These are phyloP conservation scores for Pelargonium cotyledonis DNA, from an alignment of 441 rosid species.

Conservation along the genomic window DNA sequence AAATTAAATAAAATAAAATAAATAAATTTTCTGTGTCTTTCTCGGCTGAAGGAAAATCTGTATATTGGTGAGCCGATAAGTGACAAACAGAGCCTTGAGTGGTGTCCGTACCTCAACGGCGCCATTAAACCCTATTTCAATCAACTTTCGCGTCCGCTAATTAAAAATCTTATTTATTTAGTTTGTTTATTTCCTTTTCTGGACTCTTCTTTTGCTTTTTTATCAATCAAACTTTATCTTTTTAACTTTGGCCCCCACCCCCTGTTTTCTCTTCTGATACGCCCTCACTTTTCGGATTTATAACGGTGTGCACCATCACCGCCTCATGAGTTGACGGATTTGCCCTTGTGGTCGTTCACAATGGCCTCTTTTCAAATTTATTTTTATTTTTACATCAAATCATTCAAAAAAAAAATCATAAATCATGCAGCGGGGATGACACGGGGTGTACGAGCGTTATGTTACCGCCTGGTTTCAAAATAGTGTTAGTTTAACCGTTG, in stretches of 20 bases:
- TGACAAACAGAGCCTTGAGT: conserved; percentile 39
- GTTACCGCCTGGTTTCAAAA: too few relatives aligned
- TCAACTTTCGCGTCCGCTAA: conserved; percentile 47
- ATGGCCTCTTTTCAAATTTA: too few relatives aligned
- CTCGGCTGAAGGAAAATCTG: conserved; percentile 18
- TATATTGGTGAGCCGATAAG: conserved; percentile 38
- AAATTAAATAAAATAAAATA: not conserved
- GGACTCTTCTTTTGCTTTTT: not conserved
- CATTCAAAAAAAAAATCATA: too few relatives aligned
- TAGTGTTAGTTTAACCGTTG: too few relatives aligned
- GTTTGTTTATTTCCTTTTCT: not conserved
- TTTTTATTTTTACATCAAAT: too few relatives aligned
- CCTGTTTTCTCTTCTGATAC: conserved; percentile 10
- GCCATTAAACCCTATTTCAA: conserved; percentile 47
- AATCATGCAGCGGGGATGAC: too few relatives aligned
- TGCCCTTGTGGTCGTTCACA: conserved; percentile 8
- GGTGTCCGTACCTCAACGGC: conserved; percentile 49
- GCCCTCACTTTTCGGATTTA: conserved; percentile 19
- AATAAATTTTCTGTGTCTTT: conserved; percentile 7
- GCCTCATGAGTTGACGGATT: conserved; percentile 17
- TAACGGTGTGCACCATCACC: conserved; percentile 14
- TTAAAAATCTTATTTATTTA: conserved; percentile 12
- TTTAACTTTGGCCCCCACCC: conserved; percentile 23
- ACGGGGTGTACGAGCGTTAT: too few relatives aligned
- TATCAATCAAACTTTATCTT: conserved; percentile 19